phyloP scores from a whole-genome alignment of 768 basidiomycete genomes.

The Lactarius tabidus region DNA sequence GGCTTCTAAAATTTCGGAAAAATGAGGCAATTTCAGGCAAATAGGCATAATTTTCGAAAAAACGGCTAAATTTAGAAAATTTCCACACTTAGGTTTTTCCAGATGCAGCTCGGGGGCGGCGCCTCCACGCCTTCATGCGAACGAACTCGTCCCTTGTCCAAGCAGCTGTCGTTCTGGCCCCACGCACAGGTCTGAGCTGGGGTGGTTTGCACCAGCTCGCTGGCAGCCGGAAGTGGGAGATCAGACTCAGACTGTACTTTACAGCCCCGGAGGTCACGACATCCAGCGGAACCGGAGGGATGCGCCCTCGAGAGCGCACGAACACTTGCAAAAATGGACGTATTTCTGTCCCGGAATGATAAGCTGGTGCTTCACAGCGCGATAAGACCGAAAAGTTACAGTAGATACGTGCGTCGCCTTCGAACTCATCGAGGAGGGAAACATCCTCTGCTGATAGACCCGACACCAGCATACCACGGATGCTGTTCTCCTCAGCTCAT shows the following conservation, averaged over 20 bases:
- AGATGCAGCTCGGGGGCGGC: too few relatives aligned
- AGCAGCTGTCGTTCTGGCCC: slow-evolving; percentile 36
- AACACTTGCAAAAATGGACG: slow-evolving; percentile 45
- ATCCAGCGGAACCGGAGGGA: slow-evolving; percentile 31
- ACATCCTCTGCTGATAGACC: slow-evolving; percentile 72
- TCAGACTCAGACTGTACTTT: slow-evolving; percentile 35
- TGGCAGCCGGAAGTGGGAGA: slow-evolving; percentile 38
- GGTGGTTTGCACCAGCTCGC: slow-evolving; percentile 37
- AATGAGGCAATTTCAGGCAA: too few relatives aligned
- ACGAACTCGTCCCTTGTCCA: slow-evolving; percentile 70
- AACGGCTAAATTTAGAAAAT: too few relatives aligned
- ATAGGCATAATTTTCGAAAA: too few relatives aligned
- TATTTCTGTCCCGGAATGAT: slow-evolving; percentile 58
- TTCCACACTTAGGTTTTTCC: too few relatives aligned
- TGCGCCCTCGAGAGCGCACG: slow-evolving; percentile 52
- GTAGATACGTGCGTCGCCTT: slow-evolving; percentile 62
- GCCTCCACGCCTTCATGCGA: slow-evolving; percentile 64
- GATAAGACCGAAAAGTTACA: neutral
- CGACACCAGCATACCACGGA: slow-evolving; percentile 73
- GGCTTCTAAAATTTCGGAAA: too few relatives aligned
- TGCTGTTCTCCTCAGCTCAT: slow-evolving; percentile 66
- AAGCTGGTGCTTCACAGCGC: neutral
- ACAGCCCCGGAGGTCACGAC: slow-evolving; percentile 10
- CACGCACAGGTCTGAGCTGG: slow-evolving; percentile 74
- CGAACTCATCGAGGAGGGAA: slow-evolving; percentile 69